A percentile compares a stretch with the other conserved stretches of the same genome.
phyloP scores from a whole-genome alignment of 2,329 filamentous ascomycete species.

The Esteya vermicola region DNA sequence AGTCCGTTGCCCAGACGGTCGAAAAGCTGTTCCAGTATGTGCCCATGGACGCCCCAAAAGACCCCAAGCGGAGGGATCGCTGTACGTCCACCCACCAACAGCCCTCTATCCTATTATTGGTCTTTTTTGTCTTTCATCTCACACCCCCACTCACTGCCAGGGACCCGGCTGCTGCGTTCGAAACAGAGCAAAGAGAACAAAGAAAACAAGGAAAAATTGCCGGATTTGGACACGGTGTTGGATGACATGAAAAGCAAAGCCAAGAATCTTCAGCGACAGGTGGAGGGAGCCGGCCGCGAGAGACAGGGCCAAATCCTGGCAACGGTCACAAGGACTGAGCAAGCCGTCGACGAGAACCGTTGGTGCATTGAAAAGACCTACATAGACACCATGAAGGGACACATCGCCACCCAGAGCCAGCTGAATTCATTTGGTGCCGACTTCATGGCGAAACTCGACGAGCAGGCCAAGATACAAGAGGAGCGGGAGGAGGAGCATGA shows the following conservation, averaged over 20 bases:
- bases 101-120: not conserved
- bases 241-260: not conserved
- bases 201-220: not conserved
- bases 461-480: not conserved
- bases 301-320: not conserved
- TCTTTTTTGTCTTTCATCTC: too few species aligned
- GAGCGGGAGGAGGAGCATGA: not conserved
- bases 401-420: too few species aligned
- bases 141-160: not conserved
- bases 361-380: not conserved
- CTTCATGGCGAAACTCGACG: too few species aligned
- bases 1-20: not conserved
- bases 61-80: not conserved
- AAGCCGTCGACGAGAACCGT: not conserved
- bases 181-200: too few species aligned
- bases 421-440: too few species aligned
- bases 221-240: not conserved
- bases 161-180: not conserved
- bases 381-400: not conserved
- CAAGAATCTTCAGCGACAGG: not conserved
- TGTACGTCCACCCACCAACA: not conserved
- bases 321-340: not conserved
- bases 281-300: not conserved
- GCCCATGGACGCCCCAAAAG: not conserved
- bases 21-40: not conserved